Evolutionary conservation across 116 monocot species (phyloP).

Genomic region (Zostera marina): DNA sequence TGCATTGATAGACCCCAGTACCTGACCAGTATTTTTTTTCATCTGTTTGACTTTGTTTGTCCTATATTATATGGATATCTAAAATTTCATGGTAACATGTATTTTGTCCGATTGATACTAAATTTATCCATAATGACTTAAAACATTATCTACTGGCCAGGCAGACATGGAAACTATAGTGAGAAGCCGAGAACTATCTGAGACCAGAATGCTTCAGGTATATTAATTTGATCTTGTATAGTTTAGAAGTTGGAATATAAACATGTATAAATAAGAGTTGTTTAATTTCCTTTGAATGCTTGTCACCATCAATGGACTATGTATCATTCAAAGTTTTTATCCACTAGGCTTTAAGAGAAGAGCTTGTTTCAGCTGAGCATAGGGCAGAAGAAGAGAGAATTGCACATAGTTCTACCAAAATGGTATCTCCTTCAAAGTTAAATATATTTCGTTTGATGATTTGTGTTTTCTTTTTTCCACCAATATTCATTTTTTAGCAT

Average conservation of each 20-base stretch:
- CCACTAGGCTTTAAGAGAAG: constrained; percentile 74
- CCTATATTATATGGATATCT: not conserved
- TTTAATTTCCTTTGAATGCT: not conserved
- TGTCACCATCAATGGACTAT: not conserved
- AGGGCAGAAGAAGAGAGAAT: constrained; percentile 86
- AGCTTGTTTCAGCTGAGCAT: constrained; percentile 64
- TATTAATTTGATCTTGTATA: not conserved
- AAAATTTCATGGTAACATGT: too few relatives aligned
- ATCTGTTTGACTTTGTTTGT: constrained; percentile 2
- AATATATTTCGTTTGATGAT: not conserved
- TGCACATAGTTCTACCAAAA: constrained; percentile 96
- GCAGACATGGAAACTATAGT: constrained; percentile 60
- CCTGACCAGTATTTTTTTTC: not conserved
- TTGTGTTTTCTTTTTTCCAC: constrained; percentile 1
- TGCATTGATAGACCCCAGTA: not conserved
- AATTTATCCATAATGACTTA: not conserved
- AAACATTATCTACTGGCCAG: constrained; percentile 18
- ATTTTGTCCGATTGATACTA: too few relatives aligned
- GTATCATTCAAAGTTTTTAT: not conserved
- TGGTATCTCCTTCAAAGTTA: constrained; percentile 23
- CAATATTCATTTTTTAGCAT: constrained; percentile 6
- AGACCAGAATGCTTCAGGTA: constrained; percentile 95
- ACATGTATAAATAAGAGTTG: not conserved
- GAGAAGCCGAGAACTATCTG: constrained; percentile 76
- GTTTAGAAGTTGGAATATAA: too few relatives aligned